Evolutionary conservation across 768 basidiomycete genomes (phyloP).

Genomic region (Amanita inopinata): DNA sequence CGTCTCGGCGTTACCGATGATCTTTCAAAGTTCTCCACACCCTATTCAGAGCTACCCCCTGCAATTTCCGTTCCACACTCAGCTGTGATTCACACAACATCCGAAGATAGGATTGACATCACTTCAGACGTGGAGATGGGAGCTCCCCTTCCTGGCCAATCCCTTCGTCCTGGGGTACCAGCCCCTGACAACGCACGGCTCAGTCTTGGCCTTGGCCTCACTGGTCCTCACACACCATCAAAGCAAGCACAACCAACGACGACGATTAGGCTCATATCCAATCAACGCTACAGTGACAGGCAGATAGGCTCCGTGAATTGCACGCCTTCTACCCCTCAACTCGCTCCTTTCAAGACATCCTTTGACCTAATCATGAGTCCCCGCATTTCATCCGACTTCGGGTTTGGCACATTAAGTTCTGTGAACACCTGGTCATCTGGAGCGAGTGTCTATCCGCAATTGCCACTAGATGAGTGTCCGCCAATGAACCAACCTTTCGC

Average conservation of each 20-base stretch:
- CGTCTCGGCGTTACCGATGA: slow-evolving; percentile 21
- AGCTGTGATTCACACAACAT: slow-evolving; percentile 40
- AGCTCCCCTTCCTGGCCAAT: slow-evolving; percentile 51
- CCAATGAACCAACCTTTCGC: not conserved
- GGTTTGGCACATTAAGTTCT: slow-evolving; percentile 15
- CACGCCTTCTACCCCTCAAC: slow-evolving; percentile 41
- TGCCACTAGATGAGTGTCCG: slow-evolving; percentile 24
- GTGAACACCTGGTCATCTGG: slow-evolving; percentile 24
- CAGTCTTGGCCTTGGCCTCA: slow-evolving; percentile 39
- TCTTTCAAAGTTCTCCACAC: slow-evolving; percentile 29
- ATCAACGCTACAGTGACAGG: slow-evolving; percentile 2
- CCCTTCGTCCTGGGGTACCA: slow-evolving; percentile 47
- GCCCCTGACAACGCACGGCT: slow-evolving; percentile 52
- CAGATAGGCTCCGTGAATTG: not conserved
- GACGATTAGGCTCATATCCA: slow-evolving; percentile 41
- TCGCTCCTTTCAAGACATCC: slow-evolving; percentile 54
- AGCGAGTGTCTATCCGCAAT: slow-evolving; percentile 22
- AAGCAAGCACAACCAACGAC: slow-evolving; percentile 34
- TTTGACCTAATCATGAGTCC: slow-evolving; percentile 65
- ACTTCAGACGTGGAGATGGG: slow-evolving; percentile 18
- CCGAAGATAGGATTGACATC: slow-evolving; percentile 16
- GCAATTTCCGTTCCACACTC: slow-evolving; percentile 30
- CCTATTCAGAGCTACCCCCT: slow-evolving; percentile 31
- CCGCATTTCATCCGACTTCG: slow-evolving; percentile 11
- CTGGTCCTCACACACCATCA: slow-evolving; percentile 30